Conservation (phyloP, 805 yeast genomes). For the Pichia pseudocactophila region DNA sequence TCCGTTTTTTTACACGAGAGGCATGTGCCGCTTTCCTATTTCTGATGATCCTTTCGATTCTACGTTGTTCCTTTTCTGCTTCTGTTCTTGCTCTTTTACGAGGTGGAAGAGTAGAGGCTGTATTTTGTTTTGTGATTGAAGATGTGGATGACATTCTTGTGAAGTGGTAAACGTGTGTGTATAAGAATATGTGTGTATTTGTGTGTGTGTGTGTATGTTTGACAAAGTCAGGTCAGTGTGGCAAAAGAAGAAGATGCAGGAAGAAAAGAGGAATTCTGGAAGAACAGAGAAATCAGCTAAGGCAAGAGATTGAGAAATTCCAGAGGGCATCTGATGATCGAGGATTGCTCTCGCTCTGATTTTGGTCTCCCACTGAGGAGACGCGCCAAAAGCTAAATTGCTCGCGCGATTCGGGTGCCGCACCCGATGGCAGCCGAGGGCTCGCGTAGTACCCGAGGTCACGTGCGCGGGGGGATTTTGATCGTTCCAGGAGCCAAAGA, state of each 20-base stretch:
- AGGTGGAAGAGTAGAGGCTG: constrained; percentile 54
- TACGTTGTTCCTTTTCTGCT: constrained; percentile 94
- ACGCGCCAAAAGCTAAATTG: no score
- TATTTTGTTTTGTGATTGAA: no score
- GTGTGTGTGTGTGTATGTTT: not conserved
- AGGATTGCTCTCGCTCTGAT: no score
- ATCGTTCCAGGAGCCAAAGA: no score
- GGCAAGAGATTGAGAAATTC: no score
- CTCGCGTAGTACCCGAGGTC: no score
- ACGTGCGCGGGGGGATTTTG: no score
- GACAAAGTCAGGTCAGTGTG: constrained; percentile 1
- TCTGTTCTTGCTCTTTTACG: constrained; percentile 93
- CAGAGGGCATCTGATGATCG: no score
- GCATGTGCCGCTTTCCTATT: constrained; percentile 97
- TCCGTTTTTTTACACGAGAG: constrained; percentile 90
- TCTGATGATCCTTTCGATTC: constrained; percentile 85
- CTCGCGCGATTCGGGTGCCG: no score
- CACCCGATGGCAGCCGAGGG: no score
- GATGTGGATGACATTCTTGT: not conserved
- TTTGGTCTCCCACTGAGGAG: no score
- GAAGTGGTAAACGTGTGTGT: not conserved
- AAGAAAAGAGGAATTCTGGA: not conserved
- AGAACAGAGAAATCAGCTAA: not conserved
- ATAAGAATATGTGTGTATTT: not conserved
- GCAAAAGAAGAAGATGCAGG: not conserved